A percentile compares a stretch with the other conserved stretches of the same genome.
Conservation (phyloP, 2,329 filamentous ascomycete genomes). For the Teratosphaeria viscida region DNA sequence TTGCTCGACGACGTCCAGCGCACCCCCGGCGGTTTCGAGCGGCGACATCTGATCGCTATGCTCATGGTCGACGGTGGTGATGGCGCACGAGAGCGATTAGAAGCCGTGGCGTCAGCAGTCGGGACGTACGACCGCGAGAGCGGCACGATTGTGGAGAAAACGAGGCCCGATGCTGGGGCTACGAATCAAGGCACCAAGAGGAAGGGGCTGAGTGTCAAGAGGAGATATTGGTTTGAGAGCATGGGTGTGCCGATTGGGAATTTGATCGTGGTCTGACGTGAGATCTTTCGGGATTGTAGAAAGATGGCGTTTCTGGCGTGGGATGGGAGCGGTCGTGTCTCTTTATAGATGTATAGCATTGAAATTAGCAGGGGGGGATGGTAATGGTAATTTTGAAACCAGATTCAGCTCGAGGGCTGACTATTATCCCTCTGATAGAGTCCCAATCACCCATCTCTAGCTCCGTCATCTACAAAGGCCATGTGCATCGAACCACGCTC, state of each 20-base stretch:
- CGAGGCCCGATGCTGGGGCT: background rate
- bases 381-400: too few species aligned
- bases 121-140: conserved; percentile 15
- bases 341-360: too few species aligned
- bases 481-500: too few species aligned
- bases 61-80: conserved; percentile 67
- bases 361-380: too few species aligned
- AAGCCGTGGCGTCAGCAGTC: conserved; percentile 38
- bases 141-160: background rate
- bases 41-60: conserved; percentile 67
- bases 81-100: conserved; percentile 53
- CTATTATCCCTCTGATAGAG: too few species aligned
- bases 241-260: conserved; percentile 72
- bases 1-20: conserved; percentile 65
- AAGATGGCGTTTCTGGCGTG: too few species aligned
- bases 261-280: conserved; percentile 41
- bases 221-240: conserved; percentile 71
- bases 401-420: too few species aligned
- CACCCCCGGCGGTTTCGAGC: conserved; percentile 57
- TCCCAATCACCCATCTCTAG: too few species aligned
- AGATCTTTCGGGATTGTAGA: background rate
- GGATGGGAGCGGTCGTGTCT: too few species aligned
- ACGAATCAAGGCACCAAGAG: conserved; percentile 40
- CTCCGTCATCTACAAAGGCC: too few species aligned
- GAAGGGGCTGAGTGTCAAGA: conserved; percentile 62